Conservation (phyloP, 345 rosid species). For the Eucalyptus sp. region DNA sequence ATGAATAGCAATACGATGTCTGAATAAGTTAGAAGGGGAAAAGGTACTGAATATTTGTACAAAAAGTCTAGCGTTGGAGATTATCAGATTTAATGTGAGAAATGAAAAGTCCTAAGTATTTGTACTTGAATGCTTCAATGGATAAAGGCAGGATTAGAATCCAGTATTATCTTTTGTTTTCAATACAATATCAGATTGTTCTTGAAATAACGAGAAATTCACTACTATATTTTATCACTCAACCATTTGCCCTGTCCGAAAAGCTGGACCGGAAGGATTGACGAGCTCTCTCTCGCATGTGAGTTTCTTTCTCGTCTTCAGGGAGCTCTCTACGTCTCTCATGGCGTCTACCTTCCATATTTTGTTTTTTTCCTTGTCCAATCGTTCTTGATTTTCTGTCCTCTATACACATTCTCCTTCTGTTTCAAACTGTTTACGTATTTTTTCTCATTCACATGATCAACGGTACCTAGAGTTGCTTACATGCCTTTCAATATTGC, state of each 20-base stretch:
- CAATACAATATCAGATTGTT: background rate
- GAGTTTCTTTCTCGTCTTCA: background rate
- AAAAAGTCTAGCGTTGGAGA: background rate
- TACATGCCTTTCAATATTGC: background rate
- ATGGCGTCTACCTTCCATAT: background rate
- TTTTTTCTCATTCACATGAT: background rate
- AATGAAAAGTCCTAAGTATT: rapidly evolving
- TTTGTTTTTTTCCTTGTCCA: background rate
- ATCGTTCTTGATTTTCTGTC: background rate
- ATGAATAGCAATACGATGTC: background rate
- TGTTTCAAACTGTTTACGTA: background rate
- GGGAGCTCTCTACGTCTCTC: background rate
- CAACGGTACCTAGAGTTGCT: background rate
- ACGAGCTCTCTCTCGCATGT: background rate
- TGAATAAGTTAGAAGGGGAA: background rate
- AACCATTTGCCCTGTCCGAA: background rate
- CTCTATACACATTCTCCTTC: background rate
- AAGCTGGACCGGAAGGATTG: background rate
- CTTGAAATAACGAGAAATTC: background rate
- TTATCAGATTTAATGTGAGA: background rate
- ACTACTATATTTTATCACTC: background rate
- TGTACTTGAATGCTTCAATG: background rate
- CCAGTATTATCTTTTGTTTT: background rate
- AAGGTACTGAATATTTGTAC: background rate
- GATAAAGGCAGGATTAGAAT: background rate